A percentile compares a stretch with the other conserved stretches of the same genome.
phyloP scores from a whole-genome alignment of 2,329 filamentous ascomycete genomes.

The Fusarium sp. region DNA sequence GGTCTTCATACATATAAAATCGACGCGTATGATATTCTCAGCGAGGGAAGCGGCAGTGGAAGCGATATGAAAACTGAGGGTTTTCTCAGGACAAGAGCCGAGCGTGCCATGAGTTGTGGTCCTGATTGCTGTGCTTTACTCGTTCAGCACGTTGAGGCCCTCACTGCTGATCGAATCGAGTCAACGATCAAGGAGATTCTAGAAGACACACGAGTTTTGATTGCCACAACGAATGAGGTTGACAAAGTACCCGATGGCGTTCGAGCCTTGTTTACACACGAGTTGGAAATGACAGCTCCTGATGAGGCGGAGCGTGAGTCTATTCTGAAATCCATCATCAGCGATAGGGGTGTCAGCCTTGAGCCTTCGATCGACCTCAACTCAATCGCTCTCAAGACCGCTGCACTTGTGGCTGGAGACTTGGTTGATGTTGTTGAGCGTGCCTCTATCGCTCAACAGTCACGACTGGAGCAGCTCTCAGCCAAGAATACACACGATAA shows the following conservation, averaged over 20 bases:
- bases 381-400: conserved; percentile 91
- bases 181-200: conserved; percentile 86
- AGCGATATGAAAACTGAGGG: conserved; percentile 95
- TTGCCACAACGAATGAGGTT: conserved; percentile 94
- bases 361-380: conserved; percentile 85
- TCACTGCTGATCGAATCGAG: conserved; percentile 91
- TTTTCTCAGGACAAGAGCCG: conserved; percentile 85
- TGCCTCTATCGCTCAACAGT: conserved; percentile 79
- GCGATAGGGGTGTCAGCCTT: conserved; percentile 78
- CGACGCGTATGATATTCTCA: conserved; percentile 92
- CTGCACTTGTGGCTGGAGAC: conserved; percentile 92
- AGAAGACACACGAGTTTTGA: conserved; percentile 80
- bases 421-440: conserved; percentile 94
- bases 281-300: conserved; percentile 91
- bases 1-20: conserved; percentile 90
- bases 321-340: conserved; percentile 81
- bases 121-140: conserved; percentile 83
- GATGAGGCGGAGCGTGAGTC: conserved; percentile 93
- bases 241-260: conserved; percentile 94
- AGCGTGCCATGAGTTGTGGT: conserved; percentile 89
- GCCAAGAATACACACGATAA: conserved; percentile 51
- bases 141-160: conserved; percentile 88
- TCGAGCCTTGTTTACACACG: conserved; percentile 91
- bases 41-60: conserved; percentile 83
- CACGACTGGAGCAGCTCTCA: conserved; percentile 80